phyloP scores from a whole-genome alignment of 305 asterid species.

The Plantago lanceolata region DNA sequence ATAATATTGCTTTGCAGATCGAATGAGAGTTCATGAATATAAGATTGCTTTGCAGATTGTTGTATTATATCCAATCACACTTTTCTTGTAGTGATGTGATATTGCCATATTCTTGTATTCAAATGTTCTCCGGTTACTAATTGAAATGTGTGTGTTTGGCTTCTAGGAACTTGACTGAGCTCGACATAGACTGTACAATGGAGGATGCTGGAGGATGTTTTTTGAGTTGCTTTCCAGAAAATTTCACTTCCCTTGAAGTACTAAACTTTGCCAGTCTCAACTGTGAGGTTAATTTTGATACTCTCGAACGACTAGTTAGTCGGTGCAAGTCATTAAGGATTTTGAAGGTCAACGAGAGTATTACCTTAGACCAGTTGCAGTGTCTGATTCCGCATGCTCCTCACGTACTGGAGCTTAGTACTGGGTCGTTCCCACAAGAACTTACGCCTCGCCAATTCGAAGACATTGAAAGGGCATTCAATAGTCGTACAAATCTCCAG shows the following conservation, averaged over 20 bases:
- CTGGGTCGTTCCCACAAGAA: constrained; percentile 67
- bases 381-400: constrained; percentile 60
- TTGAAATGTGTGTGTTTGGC: constrained; percentile 19
- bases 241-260: constrained; percentile 58
- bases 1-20: not conserved
- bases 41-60: not conserved
- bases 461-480: constrained; percentile 50
- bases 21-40: not conserved
- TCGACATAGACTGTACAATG: constrained; percentile 61
- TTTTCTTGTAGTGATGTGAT: not conserved
- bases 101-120: constrained; percentile 9
- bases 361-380: constrained; percentile 51
- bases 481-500: constrained; percentile 47
- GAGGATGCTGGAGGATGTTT: constrained; percentile 58
- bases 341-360: constrained; percentile 59
- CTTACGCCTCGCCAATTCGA: constrained; percentile 44
- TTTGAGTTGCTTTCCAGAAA: constrained; percentile 74
- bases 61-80: not conserved
- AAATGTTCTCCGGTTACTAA: not conserved
- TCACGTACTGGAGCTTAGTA: constrained; percentile 56
- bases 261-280: constrained; percentile 62
- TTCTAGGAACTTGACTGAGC: constrained; percentile 71
- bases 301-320: constrained; percentile 63
- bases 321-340: constrained; percentile 61
- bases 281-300: constrained; percentile 59